Evolutionary conservation across 345 rosid genomes (phyloP), one percentile per base, ranked within the genome.

Genomic region (Camelina hispida): DNA sequence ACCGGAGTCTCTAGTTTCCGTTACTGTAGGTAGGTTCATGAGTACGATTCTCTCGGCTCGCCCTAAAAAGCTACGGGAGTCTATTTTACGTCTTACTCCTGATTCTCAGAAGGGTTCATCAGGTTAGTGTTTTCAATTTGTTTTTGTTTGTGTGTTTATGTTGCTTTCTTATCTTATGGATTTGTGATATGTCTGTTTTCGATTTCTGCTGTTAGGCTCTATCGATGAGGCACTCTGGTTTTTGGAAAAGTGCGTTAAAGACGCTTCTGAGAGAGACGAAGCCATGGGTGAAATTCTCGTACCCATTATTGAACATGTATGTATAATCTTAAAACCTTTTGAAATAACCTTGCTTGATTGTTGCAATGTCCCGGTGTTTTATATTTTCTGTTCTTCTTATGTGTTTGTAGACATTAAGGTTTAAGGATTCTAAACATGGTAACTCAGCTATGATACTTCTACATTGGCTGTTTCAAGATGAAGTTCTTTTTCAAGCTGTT

Each of bases 381-480:
- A 28, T 5, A 23, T 66, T 74, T n/a, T 32, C 4, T 66, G 40
- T 32, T 52, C 62, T 32, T 52, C 62, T 68, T 60, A 73, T 7
- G 54, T 43, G 38, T 70, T 61, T 54, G 1, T 42, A 93, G 98
- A 82, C 87, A 10, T 63, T 88, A 77, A 84, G 77, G 86, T 84
- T 67, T 69, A 89, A 84, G 80, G 89, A 82, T 32, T 69, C 43
- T 9, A 89, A 82, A 81, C 84, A 75, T 16, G 72, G 85, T 55
- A 82, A 42, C 32, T 89, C 87, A 76, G 86, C 84, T 66, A 58
- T 91, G 78, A 73, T 84, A 54, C 85, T 93, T 46, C 66, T 93
- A 1, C 78, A 81, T 57, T 87, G 97, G 96, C 82, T 91, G 30
- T 91, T 86, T 76, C 87, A 83, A 83, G 96, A 89, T 54, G 97